Percentiles rank a stretch among this genome's conserved stretches.
These are phyloP conservation scores for Thecaphora thlaspeos DNA, from an alignment of 1,284 basidiomycete genomes.

Conservation along the genomic window DNA sequence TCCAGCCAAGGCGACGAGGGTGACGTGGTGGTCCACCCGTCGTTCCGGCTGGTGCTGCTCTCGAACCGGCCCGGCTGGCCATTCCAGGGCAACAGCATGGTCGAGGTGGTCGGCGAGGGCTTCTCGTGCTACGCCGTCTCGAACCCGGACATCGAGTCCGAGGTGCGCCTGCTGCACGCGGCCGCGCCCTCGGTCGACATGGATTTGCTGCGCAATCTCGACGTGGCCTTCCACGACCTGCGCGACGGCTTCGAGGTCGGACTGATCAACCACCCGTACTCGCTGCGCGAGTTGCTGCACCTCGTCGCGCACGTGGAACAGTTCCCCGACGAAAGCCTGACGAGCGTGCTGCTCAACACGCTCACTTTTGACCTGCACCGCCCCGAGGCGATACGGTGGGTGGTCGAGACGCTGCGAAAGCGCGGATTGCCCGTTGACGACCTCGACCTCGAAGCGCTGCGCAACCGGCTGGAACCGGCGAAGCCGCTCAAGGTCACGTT, in stretches of 20 bases:
- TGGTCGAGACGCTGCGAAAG: conserved; percentile 48
- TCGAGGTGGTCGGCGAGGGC: conserved; percentile 57
- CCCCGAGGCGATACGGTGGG: conserved; percentile 56
- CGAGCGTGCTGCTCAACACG: conserved; percentile 56
- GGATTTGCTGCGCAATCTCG: conserved; percentile 50
- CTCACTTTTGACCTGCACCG: conserved; percentile 58
- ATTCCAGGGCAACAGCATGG: conserved; percentile 56
- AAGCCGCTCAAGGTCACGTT: conserved; percentile 32
- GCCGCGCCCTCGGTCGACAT: conserved; percentile 51
- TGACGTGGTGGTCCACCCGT: conserved; percentile 53
- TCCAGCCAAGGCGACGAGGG: conserved; percentile 6
- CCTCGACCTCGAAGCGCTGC: conserved; percentile 43
- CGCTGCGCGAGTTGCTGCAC: conserved; percentile 58
- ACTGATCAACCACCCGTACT: conserved; percentile 57
- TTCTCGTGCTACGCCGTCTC: conserved; percentile 56
- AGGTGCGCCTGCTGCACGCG: conserved; percentile 53
- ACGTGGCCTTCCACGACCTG: conserved; percentile 57
- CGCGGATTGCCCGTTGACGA: conserved; percentile 47
- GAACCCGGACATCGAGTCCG: conserved; percentile 57
- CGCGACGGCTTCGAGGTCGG: conserved; percentile 56
- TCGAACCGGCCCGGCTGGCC: conserved; percentile 58
- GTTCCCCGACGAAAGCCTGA: conserved; percentile 56
- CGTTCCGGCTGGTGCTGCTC: conserved; percentile 58
- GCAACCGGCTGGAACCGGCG: conserved; percentile 25
- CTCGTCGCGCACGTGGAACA: conserved; percentile 57